A percentile compares a stretch with the other conserved stretches of the same genome.
Evolutionary conservation across 129 eudicot species (phyloP).

Genomic region (Helianthus annuus): DNA sequence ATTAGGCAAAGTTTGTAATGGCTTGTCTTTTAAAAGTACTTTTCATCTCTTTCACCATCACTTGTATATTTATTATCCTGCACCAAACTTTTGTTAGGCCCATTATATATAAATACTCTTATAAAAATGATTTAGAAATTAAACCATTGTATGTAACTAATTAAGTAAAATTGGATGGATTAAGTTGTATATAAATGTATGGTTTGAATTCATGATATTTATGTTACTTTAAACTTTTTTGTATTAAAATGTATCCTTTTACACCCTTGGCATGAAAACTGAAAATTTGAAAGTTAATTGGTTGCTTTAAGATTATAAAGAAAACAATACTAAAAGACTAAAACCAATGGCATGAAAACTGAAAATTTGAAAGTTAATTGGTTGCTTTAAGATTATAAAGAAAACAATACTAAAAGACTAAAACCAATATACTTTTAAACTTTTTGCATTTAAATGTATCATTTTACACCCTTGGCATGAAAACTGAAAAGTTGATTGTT

Average conservation of each 20-base stretch:
- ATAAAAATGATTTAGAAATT: neutral
- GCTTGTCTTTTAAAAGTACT: constrained; percentile 35
- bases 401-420: no score
- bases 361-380: no score
- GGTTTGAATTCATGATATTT: neutral
- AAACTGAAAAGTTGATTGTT: no score
- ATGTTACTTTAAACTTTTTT: neutral
- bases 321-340: no score
- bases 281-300: no score
- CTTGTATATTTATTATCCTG: constrained; percentile 29
- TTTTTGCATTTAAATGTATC: neutral
- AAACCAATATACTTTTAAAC: no score
- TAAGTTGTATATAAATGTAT: neutral
- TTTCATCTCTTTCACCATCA: constrained; percentile 37
- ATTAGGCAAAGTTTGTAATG: constrained; percentile 46
- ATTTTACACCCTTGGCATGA: neutral
- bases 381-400: no score
- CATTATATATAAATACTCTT: neutral
- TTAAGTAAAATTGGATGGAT: no score
- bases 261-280: neutral
- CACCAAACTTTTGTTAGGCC: constrained; percentile 37
- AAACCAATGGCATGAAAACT: neutral
- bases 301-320: no score
- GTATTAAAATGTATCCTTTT: neutral
- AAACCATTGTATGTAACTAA: neutral